These are phyloP conservation scores for Ceratobasidium theobromae DNA, from an alignment of 1,284 basidiomycete genomes.

Conservation along the genomic window DNA sequence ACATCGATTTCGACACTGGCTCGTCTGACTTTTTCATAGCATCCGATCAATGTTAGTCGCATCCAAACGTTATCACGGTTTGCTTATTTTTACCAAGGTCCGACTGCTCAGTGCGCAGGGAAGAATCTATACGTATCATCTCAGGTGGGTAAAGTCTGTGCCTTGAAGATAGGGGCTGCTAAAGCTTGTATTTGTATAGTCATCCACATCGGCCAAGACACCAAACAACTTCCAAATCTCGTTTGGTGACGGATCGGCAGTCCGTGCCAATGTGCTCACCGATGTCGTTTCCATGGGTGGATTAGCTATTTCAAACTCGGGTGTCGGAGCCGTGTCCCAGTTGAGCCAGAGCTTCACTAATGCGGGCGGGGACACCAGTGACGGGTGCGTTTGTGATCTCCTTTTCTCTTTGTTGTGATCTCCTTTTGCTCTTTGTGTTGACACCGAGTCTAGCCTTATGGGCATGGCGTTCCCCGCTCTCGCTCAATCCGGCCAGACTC, in stretches of 20 bases:
- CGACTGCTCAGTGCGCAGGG: slow-evolving; percentile 21
- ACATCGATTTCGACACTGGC: slow-evolving; percentile 26
- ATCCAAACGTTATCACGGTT: not conserved
- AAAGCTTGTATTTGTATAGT: too few relatives aligned
- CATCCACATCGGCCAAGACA: slow-evolving; percentile 16
- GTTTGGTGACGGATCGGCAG: slow-evolving; percentile 17
- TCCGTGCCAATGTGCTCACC: not conserved
- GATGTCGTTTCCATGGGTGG: slow-evolving; percentile 16
- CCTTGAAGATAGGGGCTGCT: too few relatives aligned
- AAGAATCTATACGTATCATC: slow-evolving; percentile 1
- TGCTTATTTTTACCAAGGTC: not conserved
- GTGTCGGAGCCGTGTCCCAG: slow-evolving; percentile 24
- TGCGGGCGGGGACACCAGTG: slow-evolving; percentile 21
- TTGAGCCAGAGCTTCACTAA: slow-evolving; percentile 27
- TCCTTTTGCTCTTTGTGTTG: not conserved
- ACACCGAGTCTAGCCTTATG: slow-evolving; percentile 5
- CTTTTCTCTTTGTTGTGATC: not conserved
- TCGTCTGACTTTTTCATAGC: slow-evolving; percentile 20
- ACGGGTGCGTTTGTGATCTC: slow-evolving; percentile 6
- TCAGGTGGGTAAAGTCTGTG: not conserved
- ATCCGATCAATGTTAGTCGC: slow-evolving; percentile 26
- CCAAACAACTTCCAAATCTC: slow-evolving; percentile 17
- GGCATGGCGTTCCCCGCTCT: slow-evolving; percentile 24
- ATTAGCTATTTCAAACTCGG: slow-evolving; percentile 19
- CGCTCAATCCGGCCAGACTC: slow-evolving; percentile 17